Conservation (phyloP, 2,329 filamentous ascomycete species). For the Diaporthe citrichinensis region DNA sequence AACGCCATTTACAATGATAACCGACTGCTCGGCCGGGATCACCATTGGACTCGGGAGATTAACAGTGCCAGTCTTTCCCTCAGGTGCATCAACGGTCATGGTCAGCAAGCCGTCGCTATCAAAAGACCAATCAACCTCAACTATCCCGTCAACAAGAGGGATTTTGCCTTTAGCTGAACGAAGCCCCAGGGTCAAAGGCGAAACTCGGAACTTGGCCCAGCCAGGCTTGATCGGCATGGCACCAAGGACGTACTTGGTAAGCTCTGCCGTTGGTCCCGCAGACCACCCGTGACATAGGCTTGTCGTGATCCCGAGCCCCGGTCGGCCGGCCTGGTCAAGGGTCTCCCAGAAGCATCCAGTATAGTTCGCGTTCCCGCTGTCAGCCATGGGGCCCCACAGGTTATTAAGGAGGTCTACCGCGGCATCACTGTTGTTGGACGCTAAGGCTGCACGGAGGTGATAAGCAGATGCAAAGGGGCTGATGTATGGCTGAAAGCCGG, state of each 20-base stretch:
- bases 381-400: background rate
- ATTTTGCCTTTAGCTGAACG: background rate
- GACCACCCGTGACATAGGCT: background rate
- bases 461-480: background rate
- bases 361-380: background rate
- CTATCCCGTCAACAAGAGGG: background rate
- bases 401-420: background rate
- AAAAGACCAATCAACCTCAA: background rate
- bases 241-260: background rate
- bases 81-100: background rate
- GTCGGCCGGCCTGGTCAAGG: background rate
- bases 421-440: background rate
- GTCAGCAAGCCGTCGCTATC: background rate
- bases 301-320: background rate
- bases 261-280: background rate
- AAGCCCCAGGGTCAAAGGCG: background rate
- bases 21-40: background rate
- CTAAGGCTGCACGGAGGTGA: background rate
- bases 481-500: background rate
- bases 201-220: background rate
- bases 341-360: constrained; percentile 7
- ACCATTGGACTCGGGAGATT: background rate
- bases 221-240: background rate
- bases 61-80: background rate
- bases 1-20: background rate